These are phyloP conservation scores for Botrytis fabae DNA, from an alignment of 2,329 filamentous ascomycete genomes.

Conservation along the genomic window DNA sequence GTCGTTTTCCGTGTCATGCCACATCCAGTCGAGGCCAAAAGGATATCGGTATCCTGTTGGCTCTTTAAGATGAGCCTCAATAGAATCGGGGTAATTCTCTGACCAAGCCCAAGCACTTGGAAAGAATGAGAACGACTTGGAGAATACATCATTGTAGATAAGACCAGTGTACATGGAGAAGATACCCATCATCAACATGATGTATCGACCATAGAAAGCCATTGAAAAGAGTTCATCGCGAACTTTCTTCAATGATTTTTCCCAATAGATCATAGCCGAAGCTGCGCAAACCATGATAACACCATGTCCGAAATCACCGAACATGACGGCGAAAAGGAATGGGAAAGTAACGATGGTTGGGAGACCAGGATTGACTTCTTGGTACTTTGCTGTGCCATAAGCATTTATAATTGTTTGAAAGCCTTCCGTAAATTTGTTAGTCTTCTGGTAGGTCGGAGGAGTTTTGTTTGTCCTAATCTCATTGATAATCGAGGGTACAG, in stretches of 20 bases:
- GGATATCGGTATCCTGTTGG: constrained; percentile 75
- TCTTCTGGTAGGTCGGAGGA: constrained; percentile 94
- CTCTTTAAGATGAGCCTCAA: constrained; percentile 66
- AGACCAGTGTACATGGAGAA: constrained; percentile 97
- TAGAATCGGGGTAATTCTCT: constrained; percentile 61
- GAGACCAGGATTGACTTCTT: constrained; percentile 93
- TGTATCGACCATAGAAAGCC: constrained; percentile 98
- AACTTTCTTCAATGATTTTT: constrained; percentile 90
- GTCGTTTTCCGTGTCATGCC: constrained; percentile 95
- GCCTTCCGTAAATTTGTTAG: constrained; percentile 96
- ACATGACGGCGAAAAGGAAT: constrained; percentile 99
- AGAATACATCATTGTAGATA: constrained; percentile 98
- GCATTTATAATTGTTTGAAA: constrained; percentile 99
- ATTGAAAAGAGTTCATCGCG: constrained; percentile 92
- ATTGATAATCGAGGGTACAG: constrained; percentile 98
- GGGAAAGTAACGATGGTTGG: constrained; percentile 97
- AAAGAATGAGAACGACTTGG: constrained; percentile 87
- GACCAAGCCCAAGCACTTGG: constrained; percentile 84
- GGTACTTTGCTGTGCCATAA: constrained; percentile 96
- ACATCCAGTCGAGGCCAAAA: constrained; percentile 92
- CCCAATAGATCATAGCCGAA: constrained; percentile 92
- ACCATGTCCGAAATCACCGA: constrained; percentile 95
- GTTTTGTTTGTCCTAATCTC: constrained; percentile 97
- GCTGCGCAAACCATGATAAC: constrained; percentile 83
- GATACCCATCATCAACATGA: constrained; percentile 95